Conservation (phyloP, 2,329 filamentous ascomycete genomes). For the Alternaria sp. region DNA sequence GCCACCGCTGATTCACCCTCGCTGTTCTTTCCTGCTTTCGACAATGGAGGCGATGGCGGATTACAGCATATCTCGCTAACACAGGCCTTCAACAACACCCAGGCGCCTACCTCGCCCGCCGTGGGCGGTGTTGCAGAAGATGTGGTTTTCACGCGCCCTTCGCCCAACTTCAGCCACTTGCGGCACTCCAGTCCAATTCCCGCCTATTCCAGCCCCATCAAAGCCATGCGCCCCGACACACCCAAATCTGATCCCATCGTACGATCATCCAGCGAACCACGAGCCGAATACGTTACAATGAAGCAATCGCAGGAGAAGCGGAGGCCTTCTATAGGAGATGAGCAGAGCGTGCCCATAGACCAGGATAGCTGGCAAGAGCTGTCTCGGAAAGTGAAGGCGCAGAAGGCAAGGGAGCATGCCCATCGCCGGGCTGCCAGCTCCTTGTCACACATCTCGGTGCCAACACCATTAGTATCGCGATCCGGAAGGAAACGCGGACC, state of each 20-base stretch:
- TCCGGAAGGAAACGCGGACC: slow-evolving; percentile 19
- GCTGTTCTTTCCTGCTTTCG: slow-evolving; percentile 40
- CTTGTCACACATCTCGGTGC: slow-evolving; percentile 37
- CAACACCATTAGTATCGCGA: slow-evolving; percentile 20
- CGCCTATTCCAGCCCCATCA: slow-evolving; percentile 49
- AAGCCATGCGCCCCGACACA: slow-evolving; percentile 24
- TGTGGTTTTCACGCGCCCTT: slow-evolving; percentile 53
- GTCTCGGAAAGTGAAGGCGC: slow-evolving; percentile 23
- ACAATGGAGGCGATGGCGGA: slow-evolving; percentile 26
- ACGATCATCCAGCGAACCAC: slow-evolving; percentile 49
- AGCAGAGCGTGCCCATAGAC: slow-evolving; percentile 17
- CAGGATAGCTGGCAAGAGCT: slow-evolving; percentile 43
- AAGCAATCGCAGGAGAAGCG: slow-evolving; percentile 53
- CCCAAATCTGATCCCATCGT: slow-evolving; percentile 30
- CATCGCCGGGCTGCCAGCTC: slow-evolving; percentile 31
- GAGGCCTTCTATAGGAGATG: slow-evolving; percentile 24
- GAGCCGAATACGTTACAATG: slow-evolving; percentile 53
- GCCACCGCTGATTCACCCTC: slow-evolving; percentile 47
- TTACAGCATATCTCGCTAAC: slow-evolving; percentile 50
- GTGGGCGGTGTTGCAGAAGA: slow-evolving; percentile 50
- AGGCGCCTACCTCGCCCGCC: slow-evolving; percentile 53
- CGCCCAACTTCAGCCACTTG: slow-evolving; percentile 49
- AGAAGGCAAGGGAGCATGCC: slow-evolving; percentile 25
- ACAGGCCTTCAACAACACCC: slow-evolving; percentile 55
- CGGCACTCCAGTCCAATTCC: slow-evolving; percentile 48